Percentiles rank a stretch among this genome's conserved stretches.
phyloP scores from a whole-genome alignment of 768 basidiomycete genomes.

The Lentinus brumalis region DNA sequence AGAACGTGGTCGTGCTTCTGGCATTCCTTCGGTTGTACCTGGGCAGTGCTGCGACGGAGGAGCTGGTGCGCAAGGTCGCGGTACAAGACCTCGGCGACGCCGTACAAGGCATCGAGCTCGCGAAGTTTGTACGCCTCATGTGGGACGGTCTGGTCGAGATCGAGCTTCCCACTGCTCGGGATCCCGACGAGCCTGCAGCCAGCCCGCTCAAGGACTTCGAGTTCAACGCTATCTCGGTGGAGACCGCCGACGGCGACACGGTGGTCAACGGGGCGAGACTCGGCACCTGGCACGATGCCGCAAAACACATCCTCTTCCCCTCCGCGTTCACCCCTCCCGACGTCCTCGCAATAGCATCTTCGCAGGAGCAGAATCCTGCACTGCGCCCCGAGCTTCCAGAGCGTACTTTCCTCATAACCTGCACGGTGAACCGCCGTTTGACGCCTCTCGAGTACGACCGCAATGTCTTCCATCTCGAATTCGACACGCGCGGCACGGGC shows the following conservation, averaged over 20 bases:
- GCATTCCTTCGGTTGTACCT: slow-evolving; percentile 87
- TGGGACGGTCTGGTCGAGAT: slow-evolving; percentile 71
- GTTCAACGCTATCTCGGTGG: slow-evolving; percentile 74
- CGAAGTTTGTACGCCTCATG: slow-evolving; percentile 54
- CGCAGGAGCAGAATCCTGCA: slow-evolving; percentile 58
- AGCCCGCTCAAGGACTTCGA: slow-evolving; percentile 56
- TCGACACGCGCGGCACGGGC: slow-evolving; percentile 88
- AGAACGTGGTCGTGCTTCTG: slow-evolving; percentile 67
- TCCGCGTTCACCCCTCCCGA: slow-evolving; percentile 65
- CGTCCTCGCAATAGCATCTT: slow-evolving; percentile 29
- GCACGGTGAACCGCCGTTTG: slow-evolving; percentile 90
- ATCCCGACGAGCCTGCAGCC: slow-evolving; percentile 26
- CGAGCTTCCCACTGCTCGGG: slow-evolving; percentile 36
- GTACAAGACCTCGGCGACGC: slow-evolving; percentile 45
- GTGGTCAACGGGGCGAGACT: slow-evolving; percentile 62
- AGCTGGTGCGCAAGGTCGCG: slow-evolving; percentile 53
- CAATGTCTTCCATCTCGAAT: slow-evolving; percentile 98
- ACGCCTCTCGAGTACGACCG: slow-evolving; percentile 96
- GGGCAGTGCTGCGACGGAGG: slow-evolving; percentile 59
- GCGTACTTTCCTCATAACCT: slow-evolving; percentile 90
- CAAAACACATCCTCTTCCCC: slow-evolving; percentile 88
- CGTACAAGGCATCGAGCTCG: slow-evolving; percentile 51
- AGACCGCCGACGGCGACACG: slow-evolving; percentile 57
- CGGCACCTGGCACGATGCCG: slow-evolving; percentile 81
- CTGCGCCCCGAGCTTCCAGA: slow-evolving; percentile 87